Evolutionary conservation across 2,329 filamentous ascomycete genomes (phyloP), one percentile per base, ranked within the genome.

Genomic region (Dactylellina leptospora): DNA sequence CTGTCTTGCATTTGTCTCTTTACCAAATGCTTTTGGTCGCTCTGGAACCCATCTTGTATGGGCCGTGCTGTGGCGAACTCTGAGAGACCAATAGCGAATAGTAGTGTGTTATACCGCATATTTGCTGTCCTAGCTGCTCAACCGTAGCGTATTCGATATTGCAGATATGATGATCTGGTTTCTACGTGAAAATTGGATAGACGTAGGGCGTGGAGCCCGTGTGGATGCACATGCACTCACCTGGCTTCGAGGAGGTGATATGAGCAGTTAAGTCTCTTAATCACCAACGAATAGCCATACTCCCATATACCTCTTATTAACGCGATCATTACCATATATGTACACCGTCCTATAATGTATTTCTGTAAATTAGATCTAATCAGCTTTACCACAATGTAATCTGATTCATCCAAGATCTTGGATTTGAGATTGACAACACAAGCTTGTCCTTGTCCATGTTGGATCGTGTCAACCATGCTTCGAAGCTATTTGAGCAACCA

Each of bases 1-100:
- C 23, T 27, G 23, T 16, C 16, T 30, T 70, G 22, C 63, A 70
- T 62, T 18, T 62, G 64, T 22, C 48, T 22, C 10, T 58, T 70
- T 16, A 56, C 9, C 20, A 70, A 18, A 27, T 42, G 36, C 6
- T 55, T 61, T 10, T 55, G 63, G 16, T 28, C 28, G 22, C n/a
- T n/a, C 40, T 30, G 20, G 18, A 50, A 40, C 18, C 36, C 16
- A 22, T 5, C 23, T 13, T 28, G 40, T 2, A 61, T 36, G 25
- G 48, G 55, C 13, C 48, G 56, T 16, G 64, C 50, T 20, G 4
- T 20, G 0, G 13, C 58, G 0, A 58, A 44, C 48, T 44, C 16
- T 25, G 36, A 53, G 13, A 63, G 50, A 40, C 66, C 55, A 10
- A 25, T 48, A 13, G 50, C 38, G n/a, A 71, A 40, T 13, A 70